Conservation (phyloP, 495 filamentous ascomycete species). For the Penicillium argentinense region DNA sequence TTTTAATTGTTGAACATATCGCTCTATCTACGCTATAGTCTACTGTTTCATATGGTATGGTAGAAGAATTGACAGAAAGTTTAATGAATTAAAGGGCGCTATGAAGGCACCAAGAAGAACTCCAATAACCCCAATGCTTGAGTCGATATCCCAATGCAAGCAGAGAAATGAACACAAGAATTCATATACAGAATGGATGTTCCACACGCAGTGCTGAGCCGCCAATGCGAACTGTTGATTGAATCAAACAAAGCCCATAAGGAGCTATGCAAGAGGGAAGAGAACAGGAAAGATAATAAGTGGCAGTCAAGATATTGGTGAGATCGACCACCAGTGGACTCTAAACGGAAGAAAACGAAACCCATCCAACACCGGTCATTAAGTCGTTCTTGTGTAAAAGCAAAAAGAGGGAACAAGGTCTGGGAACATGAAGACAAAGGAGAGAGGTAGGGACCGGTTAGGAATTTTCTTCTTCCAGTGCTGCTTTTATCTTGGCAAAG, state of each 20-base stretch:
- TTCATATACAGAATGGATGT: conserved; percentile 22
- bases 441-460: conserved; percentile 15
- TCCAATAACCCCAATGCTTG: conserved; percentile 15
- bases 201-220: conserved; percentile 23
- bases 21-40: too few relatives aligned
- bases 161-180: conserved; percentile 5
- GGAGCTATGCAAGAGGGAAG: conserved; percentile 11
- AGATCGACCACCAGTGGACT: conserved; percentile 17
- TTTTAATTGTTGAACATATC: too few relatives aligned
- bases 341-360: conserved; percentile 9
- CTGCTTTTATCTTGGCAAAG: conserved; percentile 61
- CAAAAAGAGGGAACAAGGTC: conserved; percentile 5
- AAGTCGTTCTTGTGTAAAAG: conserved; percentile 25
- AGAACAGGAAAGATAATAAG: conserved; percentile 9
- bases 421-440: conserved; percentile 23
- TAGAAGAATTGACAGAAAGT: too few relatives aligned
- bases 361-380: conserved; percentile 30
- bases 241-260: conserved; percentile 6
- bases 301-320: conserved; percentile 16
- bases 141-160: conserved; percentile 12
- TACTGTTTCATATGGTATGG: too few relatives aligned
- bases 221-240: conserved; percentile 3
- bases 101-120: background rate
- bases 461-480: conserved; percentile 54
- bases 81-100: background rate